These are phyloP conservation scores for Juncus effusus DNA, from an alignment of 176 grass and related monocot species.

Conservation along the genomic window DNA sequence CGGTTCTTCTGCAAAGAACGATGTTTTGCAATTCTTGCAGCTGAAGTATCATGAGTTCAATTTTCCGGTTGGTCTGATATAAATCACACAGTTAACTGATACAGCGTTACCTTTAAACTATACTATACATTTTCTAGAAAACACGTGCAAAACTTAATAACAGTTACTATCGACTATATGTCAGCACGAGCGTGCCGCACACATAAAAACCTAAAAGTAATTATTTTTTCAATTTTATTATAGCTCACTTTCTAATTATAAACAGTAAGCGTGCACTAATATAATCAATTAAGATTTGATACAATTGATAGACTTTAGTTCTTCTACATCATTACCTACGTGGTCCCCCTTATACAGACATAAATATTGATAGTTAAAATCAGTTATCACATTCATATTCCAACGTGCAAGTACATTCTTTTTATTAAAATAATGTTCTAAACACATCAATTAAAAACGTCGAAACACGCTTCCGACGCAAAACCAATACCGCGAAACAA, in stretches of 20 bases:
- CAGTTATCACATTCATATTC: too few species aligned
- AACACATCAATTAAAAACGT: too few species aligned
- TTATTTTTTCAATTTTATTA: not conserved
- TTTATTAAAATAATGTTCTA: too few species aligned
- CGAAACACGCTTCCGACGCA: too few species aligned
- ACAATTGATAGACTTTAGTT: not conserved
- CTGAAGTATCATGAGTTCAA: not conserved
- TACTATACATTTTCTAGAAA: too few species aligned
- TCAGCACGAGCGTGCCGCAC: too few species aligned
- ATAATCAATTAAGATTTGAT: not conserved
- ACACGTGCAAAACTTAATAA: too few species aligned
- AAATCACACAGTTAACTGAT: not conserved
- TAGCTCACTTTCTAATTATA: slow-evolving; percentile 10
- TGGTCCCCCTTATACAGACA: not conserved
- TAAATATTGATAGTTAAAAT: not conserved
- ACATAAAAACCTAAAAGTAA: too few species aligned
- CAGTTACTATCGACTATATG: too few species aligned
- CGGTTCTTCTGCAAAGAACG: slow-evolving; percentile 12
- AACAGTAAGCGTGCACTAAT: slow-evolving; percentile 8
- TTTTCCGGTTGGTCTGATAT: not conserved
- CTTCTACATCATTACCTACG: not conserved
- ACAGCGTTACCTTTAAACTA: not conserved
- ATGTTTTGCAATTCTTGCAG: not conserved
- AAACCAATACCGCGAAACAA: too few species aligned
- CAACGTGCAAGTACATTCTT: too few species aligned